Evolutionary conservation across 306 rosid genomes (phyloP), one percentile per base, ranked within the genome.

Genomic region (cucumber (Cucumis sativus)): DNA sequence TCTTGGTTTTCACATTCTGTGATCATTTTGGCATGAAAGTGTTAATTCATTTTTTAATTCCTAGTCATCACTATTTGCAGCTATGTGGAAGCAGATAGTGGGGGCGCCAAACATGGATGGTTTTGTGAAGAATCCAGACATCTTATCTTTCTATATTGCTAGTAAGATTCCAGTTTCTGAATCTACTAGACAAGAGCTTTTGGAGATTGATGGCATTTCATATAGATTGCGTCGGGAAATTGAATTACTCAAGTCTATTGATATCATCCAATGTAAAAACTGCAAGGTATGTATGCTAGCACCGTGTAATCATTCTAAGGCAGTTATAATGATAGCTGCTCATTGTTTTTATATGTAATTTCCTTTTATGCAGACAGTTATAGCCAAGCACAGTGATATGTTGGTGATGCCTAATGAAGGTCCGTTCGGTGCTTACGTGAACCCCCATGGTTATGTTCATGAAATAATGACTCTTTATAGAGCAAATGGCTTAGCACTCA

Each of bases 81-180:
- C 91, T 82, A 84, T 90, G 98, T 96, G 99, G 99, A 92, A 88
- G 84, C 89, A 84, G 77, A 85, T 96, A 68, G 84, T 96, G 54
- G 98, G 96, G 74, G 75, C 81, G 56, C 96, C 97, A 40, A 89
- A 82, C 84, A 85, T 90, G 97, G 98, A 96, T 83, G 82, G 81
- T 80, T 87, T 92, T 68, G 67, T 92, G 79, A 83, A 91, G 88
- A 96, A 85, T 84, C 99, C 99, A 52, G 97, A 78, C 79, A 81
- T 85, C 76, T 87, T 96, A 82, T 91, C 98, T 43, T 96, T 92
- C 87, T 83, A 85, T 62, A 92, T 96, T 6, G 99, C 98, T 63
- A 91, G 98, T 84, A 96, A 96, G 90, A 84, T 96, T 86, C 98
- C 98, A 9, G 96, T 96, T 55, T 96, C 99, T 63, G 97, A 89